A percentile compares a stretch with the other conserved stretches of the same genome.
Evolutionary conservation across 441 rosid species (phyloP).

Genomic region (Populus hybrid): DNA sequence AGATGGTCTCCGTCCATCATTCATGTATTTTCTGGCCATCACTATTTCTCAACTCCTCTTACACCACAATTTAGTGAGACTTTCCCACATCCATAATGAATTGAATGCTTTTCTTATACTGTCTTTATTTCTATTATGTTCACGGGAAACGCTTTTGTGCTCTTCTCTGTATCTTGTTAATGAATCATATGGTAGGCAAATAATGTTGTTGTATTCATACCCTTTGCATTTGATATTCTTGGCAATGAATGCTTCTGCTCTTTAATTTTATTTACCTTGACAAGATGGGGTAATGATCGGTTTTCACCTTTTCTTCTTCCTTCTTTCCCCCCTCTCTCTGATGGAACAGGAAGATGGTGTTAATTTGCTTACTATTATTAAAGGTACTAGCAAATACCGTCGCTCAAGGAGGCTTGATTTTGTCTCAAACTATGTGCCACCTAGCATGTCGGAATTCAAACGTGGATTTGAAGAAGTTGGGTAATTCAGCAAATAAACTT

Average conservation of each 20-base stretch:
- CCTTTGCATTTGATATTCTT: neutral
- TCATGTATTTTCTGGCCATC: neutral
- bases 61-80: neutral
- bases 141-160: neutral
- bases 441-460: slow-evolving; percentile 66
- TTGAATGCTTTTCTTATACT: neutral
- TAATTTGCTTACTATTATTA: slow-evolving; percentile 67
- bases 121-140: neutral
- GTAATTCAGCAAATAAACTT: slow-evolving; percentile 34
- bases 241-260: neutral
- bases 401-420: slow-evolving; percentile 57
- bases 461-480: slow-evolving; percentile 36
- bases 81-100: neutral
- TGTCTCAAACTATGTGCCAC: slow-evolving; percentile 72
- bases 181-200: neutral
- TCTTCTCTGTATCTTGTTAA: neutral
- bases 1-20: neutral
- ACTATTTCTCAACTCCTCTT: neutral
- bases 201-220: neutral
- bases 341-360: slow-evolving; percentile 58
- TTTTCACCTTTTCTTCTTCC: neutral
- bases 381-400: slow-evolving; percentile 77
- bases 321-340: neutral
- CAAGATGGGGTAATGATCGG: neutral
- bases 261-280: neutral